Evolutionary conservation across 768 basidiomycete species (phyloP), one percentile per base, ranked within the genome.

Genomic region (Mycena haematopus): DNA sequence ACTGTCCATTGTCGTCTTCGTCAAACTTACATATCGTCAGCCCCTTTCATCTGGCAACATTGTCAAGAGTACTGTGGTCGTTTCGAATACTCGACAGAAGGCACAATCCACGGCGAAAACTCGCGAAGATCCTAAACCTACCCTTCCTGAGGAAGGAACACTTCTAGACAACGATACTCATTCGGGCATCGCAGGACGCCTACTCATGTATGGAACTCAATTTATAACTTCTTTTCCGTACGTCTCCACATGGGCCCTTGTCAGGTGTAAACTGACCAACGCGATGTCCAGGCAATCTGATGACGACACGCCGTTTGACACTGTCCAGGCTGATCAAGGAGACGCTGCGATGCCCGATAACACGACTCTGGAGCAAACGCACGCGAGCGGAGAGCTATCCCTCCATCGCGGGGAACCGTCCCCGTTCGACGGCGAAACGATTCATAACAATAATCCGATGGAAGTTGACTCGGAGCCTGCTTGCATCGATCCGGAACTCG

Each of bases 171-270:
- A 31, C 40, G 13, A 15, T 42, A 6, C 40, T n/a, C 40, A 10
- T 3, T 13, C 52, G 33, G 44, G 25, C 27, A 53, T 60, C 22
- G 59, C 59, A 29, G 42, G 24, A 15, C 59, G 59, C 22, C 42
- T 60, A 19, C 24, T 60, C 3, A 60, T 54, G 44, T 60, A 60
- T 24, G 59, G 52, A 17, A 38, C 25, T 1, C 56, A 50, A 29
- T 24, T 52, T 42, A 45, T 52, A 5, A 7, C 51, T 14, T 45
- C 51, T 9, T 54, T 44, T n/a, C 53, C 53, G 53, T 54, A 54
- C 6, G 53, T 54, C 6, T 15, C 19, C 24, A 42, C 40, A 42
- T 42, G 13, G 3, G 17, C 7, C 13, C 24, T 8, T 21, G 5
- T n/a, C 11, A 51, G 19, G 8, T 7, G 10, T 22, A 24, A 9